Evolutionary conservation across 108 stramenopile species (phyloP).

Genomic region (Skeletonema grethae): DNA sequence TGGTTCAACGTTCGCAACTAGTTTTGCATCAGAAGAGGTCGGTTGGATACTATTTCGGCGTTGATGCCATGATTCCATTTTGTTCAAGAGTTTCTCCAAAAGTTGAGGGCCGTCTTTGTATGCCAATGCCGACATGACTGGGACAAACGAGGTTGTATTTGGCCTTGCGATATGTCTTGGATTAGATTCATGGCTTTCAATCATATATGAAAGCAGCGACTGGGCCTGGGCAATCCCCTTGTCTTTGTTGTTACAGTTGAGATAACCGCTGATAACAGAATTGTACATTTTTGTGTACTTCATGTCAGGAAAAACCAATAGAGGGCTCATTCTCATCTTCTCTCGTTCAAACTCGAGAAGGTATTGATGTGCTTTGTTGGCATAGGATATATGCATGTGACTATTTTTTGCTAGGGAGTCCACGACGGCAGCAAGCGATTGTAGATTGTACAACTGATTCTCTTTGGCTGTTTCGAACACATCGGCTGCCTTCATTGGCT

Average conservation of each 20-base stretch:
- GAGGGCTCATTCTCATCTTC: conserved; percentile 19
- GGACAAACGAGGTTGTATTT: conserved; percentile 37
- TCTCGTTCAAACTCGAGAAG: conserved; percentile 37
- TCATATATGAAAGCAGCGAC: conserved; percentile 33
- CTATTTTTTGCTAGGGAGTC: conserved; percentile 26
- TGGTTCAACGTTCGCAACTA: conserved; percentile 37
- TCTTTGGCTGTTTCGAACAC: conserved; percentile 30
- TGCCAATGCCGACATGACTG: conserved; percentile 39
- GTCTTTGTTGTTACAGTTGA: conserved; percentile 18
- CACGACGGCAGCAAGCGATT: conserved; percentile 17
- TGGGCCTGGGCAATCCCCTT: conserved; percentile 19
- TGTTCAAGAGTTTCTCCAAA: conserved; percentile 27
- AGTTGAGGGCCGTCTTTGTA: conserved; percentile 12
- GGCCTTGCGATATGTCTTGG: conserved; percentile 42
- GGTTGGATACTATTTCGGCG: conserved; percentile 10
- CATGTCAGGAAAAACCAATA: conserved; percentile 17
- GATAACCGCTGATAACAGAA: conserved; percentile 35
- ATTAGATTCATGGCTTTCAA: conserved; percentile 31
- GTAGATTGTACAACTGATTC: conserved; percentile 21
- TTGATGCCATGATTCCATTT: conserved; percentile 36
- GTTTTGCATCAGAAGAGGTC: conserved; percentile 15
- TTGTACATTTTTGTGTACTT: conserved; percentile 47
- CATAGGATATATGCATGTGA: conserved; percentile 16
- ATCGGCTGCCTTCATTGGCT: conserved; percentile 33
- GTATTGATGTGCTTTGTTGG: conserved; percentile 32